phyloP scores from a whole-genome alignment of 129 eudicot species.

The Tanacetum coccineum region DNA sequence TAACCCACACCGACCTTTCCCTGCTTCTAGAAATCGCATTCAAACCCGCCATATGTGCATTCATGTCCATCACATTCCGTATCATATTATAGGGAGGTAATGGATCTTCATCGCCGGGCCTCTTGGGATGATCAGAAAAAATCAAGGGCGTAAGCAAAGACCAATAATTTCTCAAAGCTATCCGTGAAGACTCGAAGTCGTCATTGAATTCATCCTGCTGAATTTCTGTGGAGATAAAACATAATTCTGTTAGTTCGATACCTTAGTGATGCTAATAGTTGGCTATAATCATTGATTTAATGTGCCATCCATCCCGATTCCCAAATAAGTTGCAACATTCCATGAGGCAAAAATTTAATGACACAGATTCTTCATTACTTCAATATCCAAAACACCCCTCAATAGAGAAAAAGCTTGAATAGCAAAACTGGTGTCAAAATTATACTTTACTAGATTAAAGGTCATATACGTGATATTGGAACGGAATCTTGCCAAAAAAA shows the following conservation, averaged over 20 bases:
- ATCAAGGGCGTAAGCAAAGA: slow-evolving; percentile 90
- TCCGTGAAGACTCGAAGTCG: slow-evolving; percentile 60
- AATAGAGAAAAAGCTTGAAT: slow-evolving; percentile 7
- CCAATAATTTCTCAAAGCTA: slow-evolving; percentile 81
- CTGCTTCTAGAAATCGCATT: slow-evolving; percentile 74
- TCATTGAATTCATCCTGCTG: slow-evolving; percentile 64
- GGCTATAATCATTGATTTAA: neutral
- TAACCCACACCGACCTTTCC: slow-evolving; percentile 86
- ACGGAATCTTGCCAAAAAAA: neutral
- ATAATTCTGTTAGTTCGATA: slow-evolving; percentile 10
- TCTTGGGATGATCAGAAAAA: slow-evolving; percentile 96
- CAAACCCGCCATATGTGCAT: slow-evolving; percentile 90
- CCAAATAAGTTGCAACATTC: neutral
- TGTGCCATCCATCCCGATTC: neutral
- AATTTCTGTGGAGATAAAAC: slow-evolving; percentile 51
- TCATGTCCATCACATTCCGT: slow-evolving; percentile 97
- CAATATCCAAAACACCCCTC: neutral
- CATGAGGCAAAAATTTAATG: neutral
- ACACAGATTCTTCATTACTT: neutral
- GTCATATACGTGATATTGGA: neutral
- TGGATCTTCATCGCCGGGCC: slow-evolving; percentile 99
- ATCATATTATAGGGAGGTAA: slow-evolving; percentile 94
- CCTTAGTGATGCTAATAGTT: neutral
- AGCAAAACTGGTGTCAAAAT: neutral
- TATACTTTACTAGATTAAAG: neutral